phyloP scores from a whole-genome alignment of 192 early-diverging fungal species.

The Jimgerdemannia lactiflua region DNA sequence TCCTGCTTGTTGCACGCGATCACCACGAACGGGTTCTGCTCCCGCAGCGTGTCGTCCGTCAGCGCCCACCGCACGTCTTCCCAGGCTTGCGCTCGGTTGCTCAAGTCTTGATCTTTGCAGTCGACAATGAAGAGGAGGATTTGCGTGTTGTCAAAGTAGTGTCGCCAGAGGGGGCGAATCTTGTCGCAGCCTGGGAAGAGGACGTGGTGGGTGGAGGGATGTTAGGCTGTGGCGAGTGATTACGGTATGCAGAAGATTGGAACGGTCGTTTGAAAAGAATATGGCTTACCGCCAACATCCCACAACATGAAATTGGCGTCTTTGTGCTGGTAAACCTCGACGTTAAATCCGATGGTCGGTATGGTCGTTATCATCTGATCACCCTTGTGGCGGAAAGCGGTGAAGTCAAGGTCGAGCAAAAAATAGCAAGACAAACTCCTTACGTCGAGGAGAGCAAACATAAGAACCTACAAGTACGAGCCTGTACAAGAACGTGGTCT shows the following conservation, averaged over 20 bases:
- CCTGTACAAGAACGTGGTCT: slow-evolving; percentile 99
- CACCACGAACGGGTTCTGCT: slow-evolving; percentile 68
- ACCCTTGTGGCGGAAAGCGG: not conserved
- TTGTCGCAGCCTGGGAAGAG: slow-evolving; percentile 54
- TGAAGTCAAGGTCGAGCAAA: not conserved
- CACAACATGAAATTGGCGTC: slow-evolving; percentile 98
- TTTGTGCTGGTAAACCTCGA: slow-evolving; percentile 98
- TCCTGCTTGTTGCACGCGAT: slow-evolving; percentile 99
- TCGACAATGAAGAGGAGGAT: slow-evolving; percentile 98
- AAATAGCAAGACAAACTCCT: not conserved
- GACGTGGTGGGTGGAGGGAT: not conserved
- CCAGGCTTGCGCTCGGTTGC: slow-evolving; percentile 73
- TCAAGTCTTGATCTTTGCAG: slow-evolving; percentile 94
- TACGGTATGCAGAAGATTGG: too few relatives aligned
- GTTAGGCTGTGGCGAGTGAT: not conserved
- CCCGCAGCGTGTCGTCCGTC: slow-evolving; percentile 93
- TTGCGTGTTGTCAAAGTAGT: slow-evolving; percentile 98
- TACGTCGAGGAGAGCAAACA: not conserved
- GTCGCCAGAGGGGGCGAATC: slow-evolving; percentile 97
- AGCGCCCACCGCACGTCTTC: slow-evolving; percentile 95
- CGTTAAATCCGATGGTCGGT: slow-evolving; percentile 99
- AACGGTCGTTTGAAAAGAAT: not conserved
- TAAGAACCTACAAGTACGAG: slow-evolving; percentile 71
- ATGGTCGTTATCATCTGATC: slow-evolving; percentile 96
- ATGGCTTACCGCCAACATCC: slow-evolving; percentile 94